Conservation (phyloP, 495 filamentous ascomycete species). For the Collariella sp. region DNA sequence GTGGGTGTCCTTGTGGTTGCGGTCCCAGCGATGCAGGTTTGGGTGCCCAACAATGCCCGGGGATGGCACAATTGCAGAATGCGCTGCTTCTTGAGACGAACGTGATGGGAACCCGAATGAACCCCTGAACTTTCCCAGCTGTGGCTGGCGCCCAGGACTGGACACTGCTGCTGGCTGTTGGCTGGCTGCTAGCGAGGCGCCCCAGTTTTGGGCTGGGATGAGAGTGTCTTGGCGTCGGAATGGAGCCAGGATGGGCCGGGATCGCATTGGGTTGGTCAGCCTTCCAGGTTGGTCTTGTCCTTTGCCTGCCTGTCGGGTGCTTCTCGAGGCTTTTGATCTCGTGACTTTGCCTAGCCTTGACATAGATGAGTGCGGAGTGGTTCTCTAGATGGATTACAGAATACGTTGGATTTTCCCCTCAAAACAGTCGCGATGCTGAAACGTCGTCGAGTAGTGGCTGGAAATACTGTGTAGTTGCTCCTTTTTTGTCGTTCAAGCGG, state of each 20-base stretch:
- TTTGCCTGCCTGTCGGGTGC: too few species aligned
- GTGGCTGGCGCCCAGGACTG: slow-evolving; percentile 12
- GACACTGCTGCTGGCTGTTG: too few species aligned
- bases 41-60: not conserved
- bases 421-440: too few species aligned
- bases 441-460: too few species aligned
- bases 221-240: slow-evolving; percentile 4
- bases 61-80: slow-evolving; percentile 1
- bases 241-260: not conserved
- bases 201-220: slow-evolving; percentile 1
- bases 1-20: not conserved
- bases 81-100: not conserved
- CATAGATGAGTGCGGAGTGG: too few species aligned
- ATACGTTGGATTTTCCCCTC: too few species aligned
- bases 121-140: slow-evolving; percentile 17
- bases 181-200: not conserved
- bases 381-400: too few species aligned
- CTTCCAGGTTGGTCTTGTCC: too few species aligned
- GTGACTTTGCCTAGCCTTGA: too few species aligned
- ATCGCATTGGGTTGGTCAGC: not conserved
- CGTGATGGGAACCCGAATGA: not conserved
- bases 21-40: not conserved
- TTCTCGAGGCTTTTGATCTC: too few species aligned
- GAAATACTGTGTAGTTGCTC: too few species aligned
- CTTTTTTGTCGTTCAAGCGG: too few species aligned